Base-by-base conservation (phyloP, 2,329 filamentous ascomycete genomes). In the Zarea fungicola region DNA sequence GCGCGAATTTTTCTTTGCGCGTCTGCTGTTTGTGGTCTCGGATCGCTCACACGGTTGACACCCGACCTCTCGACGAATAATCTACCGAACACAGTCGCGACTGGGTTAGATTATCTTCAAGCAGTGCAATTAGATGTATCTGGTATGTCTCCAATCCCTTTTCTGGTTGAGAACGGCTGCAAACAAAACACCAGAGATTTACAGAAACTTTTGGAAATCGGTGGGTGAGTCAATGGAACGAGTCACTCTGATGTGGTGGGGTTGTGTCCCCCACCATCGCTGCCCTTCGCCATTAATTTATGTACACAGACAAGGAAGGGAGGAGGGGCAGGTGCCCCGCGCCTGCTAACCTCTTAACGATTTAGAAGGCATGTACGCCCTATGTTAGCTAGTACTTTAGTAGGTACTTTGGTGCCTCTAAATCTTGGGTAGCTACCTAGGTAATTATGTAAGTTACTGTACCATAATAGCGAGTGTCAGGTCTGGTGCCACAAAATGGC, bases 1-100 rank as follows among this genome's bases (percentile, higher is more conserved):
- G 54, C 66, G 57, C 42, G 26, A 13, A 50, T 25, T 42, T 49
- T 48, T 31, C 34, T 29, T 11, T 11, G 18, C 26, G 19, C 18
- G 10, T 13, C 19, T 19, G 31, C 40, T 47, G 29, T 25, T 6
- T 36, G 22, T n/a, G 14, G 31, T 13, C n/a, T 26, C 10, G 23
- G 19, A 19, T 39, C 39, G 35, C 34, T 11, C 8, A 13, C 41
- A 21, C n/a, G n/a, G 35, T 47, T 25, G 18, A 35, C 26, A 25
- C 19, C n/a, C 35, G 25, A 21, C 25, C 5, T 21, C 37, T n/a
- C 28, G 29, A 18, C 6, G 13, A 46, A n/a, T 25, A 11, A 18
- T 19, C 19, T 14, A 19, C 19, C 9, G 9, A 21, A 11, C 26
- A 19, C 35, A 40, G n/a, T n/a, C n/a, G n/a, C n/a, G n/a, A n/a